Conservation (phyloP, 495 filamentous ascomycete species). For the Podospora appendiculata region DNA sequence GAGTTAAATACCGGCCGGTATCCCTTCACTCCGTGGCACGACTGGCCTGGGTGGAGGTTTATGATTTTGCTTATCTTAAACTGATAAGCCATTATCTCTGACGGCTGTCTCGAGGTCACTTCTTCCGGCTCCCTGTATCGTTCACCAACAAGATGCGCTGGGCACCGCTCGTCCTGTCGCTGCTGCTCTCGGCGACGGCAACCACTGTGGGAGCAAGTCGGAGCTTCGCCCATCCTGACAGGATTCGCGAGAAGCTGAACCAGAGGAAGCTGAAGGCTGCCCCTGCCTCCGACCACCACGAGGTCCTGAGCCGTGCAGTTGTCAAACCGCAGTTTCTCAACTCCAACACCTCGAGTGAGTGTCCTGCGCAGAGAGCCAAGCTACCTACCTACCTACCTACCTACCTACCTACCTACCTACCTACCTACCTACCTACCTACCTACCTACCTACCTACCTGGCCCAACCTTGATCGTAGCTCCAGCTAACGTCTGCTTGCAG, state of each 20-base stretch:
- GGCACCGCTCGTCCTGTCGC: conserved; percentile 14
- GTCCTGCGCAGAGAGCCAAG: not conserved
- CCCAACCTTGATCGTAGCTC: not conserved
- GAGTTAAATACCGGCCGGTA: too few relatives aligned
- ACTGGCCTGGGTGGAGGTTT: too few relatives aligned
- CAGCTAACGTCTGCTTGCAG: conserved; percentile 16
- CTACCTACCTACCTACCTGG: not conserved
- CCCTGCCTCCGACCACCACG: not conserved
- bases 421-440: too few relatives aligned
- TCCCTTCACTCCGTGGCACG: too few relatives aligned
- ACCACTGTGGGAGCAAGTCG: conserved; percentile 18
- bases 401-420: too few relatives aligned
- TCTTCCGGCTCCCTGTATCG: not conserved
- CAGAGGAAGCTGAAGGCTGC: conserved; percentile 13
- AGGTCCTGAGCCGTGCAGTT: not conserved
- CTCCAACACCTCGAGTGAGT: conserved; percentile 24
- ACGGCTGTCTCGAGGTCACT: too few relatives aligned
- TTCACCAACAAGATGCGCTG: conserved; percentile 20
- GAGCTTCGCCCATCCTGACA: conserved; percentile 29
- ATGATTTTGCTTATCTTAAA: too few relatives aligned
- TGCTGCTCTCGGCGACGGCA: conserved; percentile 10
- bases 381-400: not conserved
- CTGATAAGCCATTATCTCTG: too few relatives aligned
- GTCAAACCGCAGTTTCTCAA: conserved; percentile 17
- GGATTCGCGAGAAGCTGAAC: conserved; percentile 16